phyloP scores from a whole-genome alignment of 495 filamentous ascomycete genomes.

The Trichoderma virens region DNA sequence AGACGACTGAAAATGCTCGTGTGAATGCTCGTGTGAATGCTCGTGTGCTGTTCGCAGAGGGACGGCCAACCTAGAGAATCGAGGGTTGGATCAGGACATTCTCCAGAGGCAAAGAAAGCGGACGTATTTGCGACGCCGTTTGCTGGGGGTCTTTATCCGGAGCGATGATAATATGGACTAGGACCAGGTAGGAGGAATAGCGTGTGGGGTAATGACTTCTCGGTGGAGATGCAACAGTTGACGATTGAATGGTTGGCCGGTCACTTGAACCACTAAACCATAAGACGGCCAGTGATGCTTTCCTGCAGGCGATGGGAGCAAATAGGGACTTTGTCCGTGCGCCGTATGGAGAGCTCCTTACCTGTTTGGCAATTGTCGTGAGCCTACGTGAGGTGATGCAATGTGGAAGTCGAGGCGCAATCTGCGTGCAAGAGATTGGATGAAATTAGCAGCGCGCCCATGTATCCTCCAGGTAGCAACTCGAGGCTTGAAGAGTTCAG shows the following conservation, averaged over 20 bases:
- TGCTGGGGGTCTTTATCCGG: not conserved
- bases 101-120: not conserved
- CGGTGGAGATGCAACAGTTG: not conserved
- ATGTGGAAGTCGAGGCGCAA: no score
- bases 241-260: not conserved
- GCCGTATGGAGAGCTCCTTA: not conserved
- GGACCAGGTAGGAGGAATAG: not conserved
- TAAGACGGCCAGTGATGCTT: not conserved
- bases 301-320: not conserved
- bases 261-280: not conserved
- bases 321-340: not conserved
- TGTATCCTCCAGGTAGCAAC: no score
- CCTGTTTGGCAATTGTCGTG: no score
- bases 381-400: no score
- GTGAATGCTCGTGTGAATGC: no score
- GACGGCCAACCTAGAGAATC: not conserved
- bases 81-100: not conserved
- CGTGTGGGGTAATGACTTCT: conserved; percentile 2
- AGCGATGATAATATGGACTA: not conserved
- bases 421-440: no score
- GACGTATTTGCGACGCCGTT: not conserved
- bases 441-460: no score
- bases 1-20: not conserved
- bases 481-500: no score
- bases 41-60: not conserved